Conservation (phyloP, 768 basidiomycete species). For the Naganishia antarctica region DNA sequence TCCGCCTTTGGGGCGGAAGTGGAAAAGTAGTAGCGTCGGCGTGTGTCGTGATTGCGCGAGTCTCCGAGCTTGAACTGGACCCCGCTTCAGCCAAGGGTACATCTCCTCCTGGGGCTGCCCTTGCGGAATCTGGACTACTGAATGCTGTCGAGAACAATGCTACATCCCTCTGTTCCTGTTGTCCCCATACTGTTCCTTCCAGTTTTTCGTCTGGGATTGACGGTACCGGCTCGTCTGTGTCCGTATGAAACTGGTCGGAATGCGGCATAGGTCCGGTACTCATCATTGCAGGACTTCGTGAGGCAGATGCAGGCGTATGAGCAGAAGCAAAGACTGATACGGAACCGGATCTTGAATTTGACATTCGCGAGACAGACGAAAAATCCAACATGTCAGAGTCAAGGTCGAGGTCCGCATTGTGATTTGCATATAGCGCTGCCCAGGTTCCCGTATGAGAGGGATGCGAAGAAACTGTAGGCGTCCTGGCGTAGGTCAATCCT, state of each 20-base stretch:
- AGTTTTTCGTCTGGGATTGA: neutral
- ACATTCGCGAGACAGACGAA: neutral
- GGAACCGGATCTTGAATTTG: neutral
- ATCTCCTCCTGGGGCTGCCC: no score
- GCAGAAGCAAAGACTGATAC: neutral
- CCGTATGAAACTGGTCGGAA: conserved; percentile 9
- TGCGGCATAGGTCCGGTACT: conserved; percentile 19
- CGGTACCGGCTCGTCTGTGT: neutral
- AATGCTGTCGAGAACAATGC: neutral
- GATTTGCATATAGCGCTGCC: neutral
- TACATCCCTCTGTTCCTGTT: conserved; percentile 3
- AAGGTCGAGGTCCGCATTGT: conserved; percentile 1
- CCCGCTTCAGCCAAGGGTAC: no score
- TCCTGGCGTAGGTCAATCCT: neutral
- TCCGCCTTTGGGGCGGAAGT: conserved; percentile 9
- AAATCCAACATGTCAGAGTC: conserved; percentile 19
- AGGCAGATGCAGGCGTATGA: neutral
- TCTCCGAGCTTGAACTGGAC: neutral
- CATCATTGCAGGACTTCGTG: conserved; percentile 15
- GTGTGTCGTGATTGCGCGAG: neutral
- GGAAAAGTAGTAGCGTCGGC: neutral
- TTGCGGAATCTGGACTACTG: neutral
- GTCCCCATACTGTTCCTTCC: neutral
- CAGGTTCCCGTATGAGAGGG: conserved; percentile 4
- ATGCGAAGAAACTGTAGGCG: neutral